phyloP scores from a whole-genome alignment of 2,329 filamentous ascomycete genomes.

The Beauveria asiatica region DNA sequence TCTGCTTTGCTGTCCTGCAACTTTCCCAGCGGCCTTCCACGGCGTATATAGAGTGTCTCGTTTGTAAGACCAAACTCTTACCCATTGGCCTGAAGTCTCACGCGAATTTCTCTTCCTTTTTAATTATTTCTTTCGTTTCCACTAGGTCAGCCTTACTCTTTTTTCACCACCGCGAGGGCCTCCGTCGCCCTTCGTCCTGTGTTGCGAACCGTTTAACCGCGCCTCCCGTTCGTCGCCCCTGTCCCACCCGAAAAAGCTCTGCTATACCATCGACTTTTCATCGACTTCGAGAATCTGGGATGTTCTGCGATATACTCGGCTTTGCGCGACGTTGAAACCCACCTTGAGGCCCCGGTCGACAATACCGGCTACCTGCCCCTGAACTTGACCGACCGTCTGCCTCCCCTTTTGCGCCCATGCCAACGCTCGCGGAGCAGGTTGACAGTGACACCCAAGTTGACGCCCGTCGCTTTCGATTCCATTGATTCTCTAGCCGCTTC shows the following conservation, averaged over 20 bases:
- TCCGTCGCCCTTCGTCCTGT: neutral
- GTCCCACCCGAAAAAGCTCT: neutral
- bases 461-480: neutral
- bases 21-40: neutral
- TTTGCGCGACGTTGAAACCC: neutral
- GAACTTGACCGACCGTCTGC: neutral
- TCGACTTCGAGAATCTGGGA: neutral
- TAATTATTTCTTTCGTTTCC: neutral
- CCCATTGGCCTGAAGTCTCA: neutral
- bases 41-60: neutral
- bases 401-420: conserved; percentile 1
- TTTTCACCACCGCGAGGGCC: neutral
- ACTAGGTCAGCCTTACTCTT: neutral
- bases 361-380: neutral
- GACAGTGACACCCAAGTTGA: neutral
- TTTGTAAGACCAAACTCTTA: neutral
- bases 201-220: neutral
- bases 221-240: neutral
- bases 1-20: neutral
- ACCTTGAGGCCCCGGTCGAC: neutral
- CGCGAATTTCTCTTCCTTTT: neutral
- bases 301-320: neutral
- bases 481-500: neutral
- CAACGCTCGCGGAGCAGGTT: neutral
- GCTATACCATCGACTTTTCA: neutral